Evolutionary conservation across 192 early-diverging fungal species (phyloP).

Genomic region (Phlyctochytrium planicorne): DNA sequence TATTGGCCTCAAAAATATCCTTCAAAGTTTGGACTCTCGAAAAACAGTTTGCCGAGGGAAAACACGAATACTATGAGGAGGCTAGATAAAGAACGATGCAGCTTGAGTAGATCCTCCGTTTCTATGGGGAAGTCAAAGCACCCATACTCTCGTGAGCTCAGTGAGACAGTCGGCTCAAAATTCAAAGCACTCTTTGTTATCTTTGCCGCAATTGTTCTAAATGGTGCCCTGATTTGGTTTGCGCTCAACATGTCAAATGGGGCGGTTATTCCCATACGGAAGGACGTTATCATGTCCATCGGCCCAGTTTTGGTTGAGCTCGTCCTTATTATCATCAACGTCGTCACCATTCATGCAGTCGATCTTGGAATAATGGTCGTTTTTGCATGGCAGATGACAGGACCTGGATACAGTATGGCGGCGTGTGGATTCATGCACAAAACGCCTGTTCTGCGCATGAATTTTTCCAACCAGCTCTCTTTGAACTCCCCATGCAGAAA

Average conservation of each 20-base stretch:
- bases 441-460: slow-evolving; percentile 1
- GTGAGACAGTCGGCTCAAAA: background rate
- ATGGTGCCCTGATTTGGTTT: slow-evolving; percentile 6
- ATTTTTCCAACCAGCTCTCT: slow-evolving; percentile 9
- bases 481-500: slow-evolving; percentile 17
- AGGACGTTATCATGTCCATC: background rate
- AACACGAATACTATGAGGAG: no score
- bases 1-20: no score
- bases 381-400: slow-evolving; percentile 6
- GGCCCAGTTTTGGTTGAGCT: slow-evolving; percentile 13
- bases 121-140: background rate
- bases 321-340: slow-evolving; percentile 15
- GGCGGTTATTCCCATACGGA: background rate
- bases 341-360: slow-evolving; percentile 14
- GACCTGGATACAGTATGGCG: slow-evolving; percentile 15
- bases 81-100: no score
- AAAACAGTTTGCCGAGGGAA: no score
- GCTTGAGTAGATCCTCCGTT: background rate
- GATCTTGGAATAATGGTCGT: slow-evolving; percentile 8
- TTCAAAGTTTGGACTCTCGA: no score
- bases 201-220: slow-evolving; percentile 9
- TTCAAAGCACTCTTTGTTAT: background rate
- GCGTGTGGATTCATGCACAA: slow-evolving; percentile 23
- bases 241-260: background rate
- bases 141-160: background rate